Conservation (phyloP, 2,329 filamentous ascomycete genomes). For the Aurifilum marmelostoma region DNA sequence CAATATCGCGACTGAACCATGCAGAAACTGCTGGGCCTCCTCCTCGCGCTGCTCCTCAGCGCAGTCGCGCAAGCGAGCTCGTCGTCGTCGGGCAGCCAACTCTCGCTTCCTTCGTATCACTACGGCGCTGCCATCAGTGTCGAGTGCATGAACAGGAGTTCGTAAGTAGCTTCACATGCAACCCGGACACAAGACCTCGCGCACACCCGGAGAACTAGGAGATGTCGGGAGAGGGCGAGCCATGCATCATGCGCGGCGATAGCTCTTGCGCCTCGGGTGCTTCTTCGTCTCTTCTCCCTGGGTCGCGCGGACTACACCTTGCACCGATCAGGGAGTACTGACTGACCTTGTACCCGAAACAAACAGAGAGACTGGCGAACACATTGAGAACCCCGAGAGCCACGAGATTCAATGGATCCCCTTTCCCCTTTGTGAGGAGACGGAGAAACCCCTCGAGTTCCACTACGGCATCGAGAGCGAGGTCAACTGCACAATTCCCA, state of each 20-base stretch:
- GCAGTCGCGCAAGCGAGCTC: slow-evolving; percentile 11
- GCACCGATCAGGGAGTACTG: background rate
- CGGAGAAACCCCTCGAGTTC: slow-evolving; percentile 78
- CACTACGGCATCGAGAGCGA: slow-evolving; percentile 82
- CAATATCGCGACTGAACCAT: slow-evolving; percentile 22
- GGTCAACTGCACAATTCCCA: slow-evolving; percentile 80
- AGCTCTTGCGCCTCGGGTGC: background rate
- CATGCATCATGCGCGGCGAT: background rate
- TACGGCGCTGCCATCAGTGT: slow-evolving; percentile 70
- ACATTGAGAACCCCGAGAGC: slow-evolving; percentile 73
- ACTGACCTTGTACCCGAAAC: background rate
- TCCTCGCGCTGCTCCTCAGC: slow-evolving; percentile 23
- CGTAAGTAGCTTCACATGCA: slow-evolving; percentile 55
- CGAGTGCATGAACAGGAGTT: slow-evolving; percentile 74
- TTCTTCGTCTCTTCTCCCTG: background rate
- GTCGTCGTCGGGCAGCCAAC: slow-evolving; percentile 39
- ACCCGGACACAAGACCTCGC: background rate
- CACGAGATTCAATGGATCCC: slow-evolving; percentile 91
- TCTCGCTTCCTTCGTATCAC: slow-evolving; percentile 62
- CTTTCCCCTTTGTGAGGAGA: slow-evolving; percentile 90
- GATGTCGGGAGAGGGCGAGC: background rate
- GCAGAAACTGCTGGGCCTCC: slow-evolving; percentile 19
- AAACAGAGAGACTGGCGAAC: slow-evolving; percentile 80
- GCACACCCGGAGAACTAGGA: background rate
- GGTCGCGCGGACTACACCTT: background rate